Evolutionary conservation across 2,329 filamentous ascomycete genomes (phyloP), one percentile per base, ranked within the genome.

Genomic region (Phaeosphaeria sp.): DNA sequence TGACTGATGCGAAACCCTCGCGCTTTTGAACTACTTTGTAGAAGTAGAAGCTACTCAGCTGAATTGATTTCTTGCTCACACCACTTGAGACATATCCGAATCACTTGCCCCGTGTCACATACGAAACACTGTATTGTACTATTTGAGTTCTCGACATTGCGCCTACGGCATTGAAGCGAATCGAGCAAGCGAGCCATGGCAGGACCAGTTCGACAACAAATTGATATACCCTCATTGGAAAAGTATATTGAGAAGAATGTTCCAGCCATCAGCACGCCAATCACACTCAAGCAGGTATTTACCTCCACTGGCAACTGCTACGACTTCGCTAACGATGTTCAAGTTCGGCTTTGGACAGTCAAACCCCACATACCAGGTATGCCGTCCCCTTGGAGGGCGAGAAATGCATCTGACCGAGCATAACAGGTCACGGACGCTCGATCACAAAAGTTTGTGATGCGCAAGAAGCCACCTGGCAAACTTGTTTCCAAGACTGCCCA

Each of bases 291-390:
- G 81, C 94, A 97, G 86, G 93, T 93, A 79, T 30, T 55, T 49
- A 5, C n/a, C 18, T 13, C 18, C 33, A 25, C 25, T 15, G 40
- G 22, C 27, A n/a, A n/a, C 42, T 33, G 36, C 46, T 9, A 25
- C 30, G 6, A 20, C 43, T 20, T 40, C 30, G 44, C 56, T 56
- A 54, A 52, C 45, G n/a, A 30, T 36, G 24, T 39, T 43, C 20
- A 72, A 97, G 91, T 98, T 98, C 75, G 92, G 93, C 72, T 98
- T 95, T 77, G 94, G 94, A 56, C 94, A 98, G 80, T 97, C 92
- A 58, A 98, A 98, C 77, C 94, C 94, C 44, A 98, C 94, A 3
- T 98, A 98, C 80, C 91, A 93, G 71, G 36, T 39, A n/a, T 27
- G 25, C 25, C 25, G 25, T 27, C 25, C 4, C 4, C 25, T n/a